Base-by-base conservation (phyloP, 2,329 filamentous ascomycete species). In the Aureobasidium sp. region DNA sequence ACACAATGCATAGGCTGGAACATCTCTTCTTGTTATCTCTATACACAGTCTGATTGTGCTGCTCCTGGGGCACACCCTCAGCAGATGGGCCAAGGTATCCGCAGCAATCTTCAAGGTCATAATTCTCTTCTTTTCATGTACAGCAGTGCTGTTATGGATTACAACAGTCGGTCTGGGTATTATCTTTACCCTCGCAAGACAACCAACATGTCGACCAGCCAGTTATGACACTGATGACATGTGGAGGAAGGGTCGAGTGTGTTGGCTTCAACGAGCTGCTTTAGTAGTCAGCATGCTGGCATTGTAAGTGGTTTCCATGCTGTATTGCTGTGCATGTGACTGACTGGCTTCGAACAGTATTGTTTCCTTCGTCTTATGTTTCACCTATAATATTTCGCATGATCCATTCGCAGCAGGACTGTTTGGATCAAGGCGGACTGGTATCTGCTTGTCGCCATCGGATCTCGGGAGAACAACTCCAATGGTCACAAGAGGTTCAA, bases 381-480 rank as follows among this genome's bases (percentile, higher is more conserved):
- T 57, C 17, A 57, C 53, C 6, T 57, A 57, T 29, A 57, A 57
- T 31, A 21, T 46, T 15, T 57, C 53, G 19, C 21, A 45, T 13
- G 53, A 57, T 37, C 40, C 53, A 6, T 57, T 46, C 9, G 19
- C 53, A 57, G 53, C 40, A 33, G 53, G 53, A 7, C 40, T 57
- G 53, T 45, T 57, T 37, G 53, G 53, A 45, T 46, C 53, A 35
- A 25, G 19, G 21, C 40, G 25, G 21, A 11, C 29, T 8, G 23
- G 29, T 13, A 29, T 57, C 29, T 57, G 40, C 29, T 17, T 57
- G 10, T 46, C 53, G 10, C 29, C 40, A 46, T 37, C 53, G 11
- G 53, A 57, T 27, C 37, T 57, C 9, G 17, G 33, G 21, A 45
- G 40, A 37, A 57, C 11, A 17, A 19, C 53, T 27, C 53, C n/a